Conservation (phyloP, 768 basidiomycete species). For the Kwoniella dendrophila region DNA sequence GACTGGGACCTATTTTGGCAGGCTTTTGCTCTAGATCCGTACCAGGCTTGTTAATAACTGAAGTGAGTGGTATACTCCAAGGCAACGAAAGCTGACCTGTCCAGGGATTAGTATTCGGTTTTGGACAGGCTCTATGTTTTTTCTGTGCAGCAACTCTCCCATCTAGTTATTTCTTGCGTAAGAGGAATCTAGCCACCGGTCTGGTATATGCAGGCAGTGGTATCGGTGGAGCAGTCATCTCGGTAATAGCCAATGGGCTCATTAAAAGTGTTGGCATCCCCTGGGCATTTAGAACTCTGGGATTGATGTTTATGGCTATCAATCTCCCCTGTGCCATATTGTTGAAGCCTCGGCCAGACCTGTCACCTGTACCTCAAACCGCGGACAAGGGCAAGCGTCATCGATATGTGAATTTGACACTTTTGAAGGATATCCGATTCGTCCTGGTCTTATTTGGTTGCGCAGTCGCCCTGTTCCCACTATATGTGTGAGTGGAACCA, state of each 20-base stretch:
- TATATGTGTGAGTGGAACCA: conserved; percentile 29
- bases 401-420: conserved; percentile 18
- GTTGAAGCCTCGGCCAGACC: conserved; percentile 24
- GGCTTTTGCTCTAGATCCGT: conserved; percentile 22
- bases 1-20: conserved; percentile 25
- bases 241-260: conserved; percentile 24
- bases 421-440: conserved; percentile 37
- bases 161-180: conserved; percentile 25
- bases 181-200: conserved; percentile 42
- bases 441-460: conserved; percentile 24
- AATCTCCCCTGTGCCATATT: conserved; percentile 25
- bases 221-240: conserved; percentile 35
- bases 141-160: conserved; percentile 29
- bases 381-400: not conserved
- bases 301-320: conserved; percentile 22
- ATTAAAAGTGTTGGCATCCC: conserved; percentile 23
- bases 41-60: conserved; percentile 27
- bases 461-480: conserved; percentile 35
- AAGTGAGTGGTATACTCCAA: conserved; percentile 22
- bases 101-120: conserved; percentile 6
- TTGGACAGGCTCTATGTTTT: conserved; percentile 11
- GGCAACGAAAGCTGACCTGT: conserved; percentile 8
- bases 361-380: not conserved
- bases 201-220: conserved; percentile 45
- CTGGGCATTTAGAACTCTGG: conserved; percentile 46